Base-by-base conservation (phyloP, 345 rosid genomes). In the Linum tenue region DNA sequence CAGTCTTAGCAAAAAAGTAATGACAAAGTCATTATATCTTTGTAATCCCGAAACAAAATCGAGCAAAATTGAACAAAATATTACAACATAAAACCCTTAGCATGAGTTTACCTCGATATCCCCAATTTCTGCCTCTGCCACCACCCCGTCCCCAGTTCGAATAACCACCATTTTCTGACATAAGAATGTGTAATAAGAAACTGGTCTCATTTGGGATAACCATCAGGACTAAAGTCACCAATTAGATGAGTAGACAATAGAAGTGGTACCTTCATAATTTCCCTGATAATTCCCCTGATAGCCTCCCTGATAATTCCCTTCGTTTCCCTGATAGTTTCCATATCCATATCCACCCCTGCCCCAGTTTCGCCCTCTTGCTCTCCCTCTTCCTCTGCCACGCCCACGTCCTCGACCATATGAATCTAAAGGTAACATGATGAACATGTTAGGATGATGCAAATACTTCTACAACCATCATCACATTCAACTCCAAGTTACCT, bases 361-460 rank as follows among this genome's bases (percentile, higher is more conserved):
- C 60, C 73, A 74, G 58, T 55, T 31, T 56, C 77, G 50, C 35
- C 82, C 82, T 22, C 31, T 22, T 22, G 31, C 31, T 22, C 31
- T 22, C 31, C 31, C 31, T 72, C 82, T 68, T 11, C 78, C 78
- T 71, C 79, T 75, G 11, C 80, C 80, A 67, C 75, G 77, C 56
- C 82, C 78, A 60, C 84, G 78, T 39, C 82, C 82, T 67, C 67
- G 74, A 41, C 77, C 86, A 78, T 80, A 76, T 4, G 75, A 76
- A 69, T 78, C 86, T 82, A 67, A 53, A 70, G 37, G 38, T 64
- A 58, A 56, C 7, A 16, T 9, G 0, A n/a, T 41, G 51, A 67
- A 62, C 7, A 9, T 67, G 55, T 63, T 70, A 41, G 36, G 48
- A 61, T 53, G 60, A 31, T 39, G 31, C 10, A 16, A 36, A 55